Evolutionary conservation across 495 filamentous ascomycete genomes (phyloP).

Genomic region (Astrothelium macrocarpum): DNA sequence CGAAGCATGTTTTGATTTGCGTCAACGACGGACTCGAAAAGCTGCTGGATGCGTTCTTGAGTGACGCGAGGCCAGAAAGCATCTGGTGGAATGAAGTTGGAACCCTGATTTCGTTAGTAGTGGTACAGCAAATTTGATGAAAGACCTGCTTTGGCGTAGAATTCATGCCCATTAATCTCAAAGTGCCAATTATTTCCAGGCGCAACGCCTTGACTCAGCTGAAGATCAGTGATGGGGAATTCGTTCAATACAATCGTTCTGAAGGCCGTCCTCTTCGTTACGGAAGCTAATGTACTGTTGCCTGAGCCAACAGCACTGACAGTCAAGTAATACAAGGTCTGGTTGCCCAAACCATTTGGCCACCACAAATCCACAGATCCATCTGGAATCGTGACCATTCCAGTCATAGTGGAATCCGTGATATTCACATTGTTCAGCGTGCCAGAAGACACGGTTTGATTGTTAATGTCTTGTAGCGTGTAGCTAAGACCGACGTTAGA

Average conservation of each 20-base stretch:
- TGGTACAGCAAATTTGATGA: not conserved
- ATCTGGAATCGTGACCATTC: constrained; percentile 37
- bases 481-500: constrained; percentile 40
- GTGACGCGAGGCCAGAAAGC: constrained; percentile 59
- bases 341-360: constrained; percentile 49
- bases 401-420: constrained; percentile 42
- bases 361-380: constrained; percentile 52
- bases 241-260: constrained; percentile 60
- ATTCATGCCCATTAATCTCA: constrained; percentile 57
- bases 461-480: constrained; percentile 43
- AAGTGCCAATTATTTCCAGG: constrained; percentile 61
- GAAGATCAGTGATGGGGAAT: constrained; percentile 46
- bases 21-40: constrained; percentile 48
- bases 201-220: constrained; percentile 49
- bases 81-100: constrained; percentile 58
- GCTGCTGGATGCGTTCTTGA: constrained; percentile 39
- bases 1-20: constrained; percentile 64
- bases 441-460: constrained; percentile 40
- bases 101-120: constrained; percentile 23
- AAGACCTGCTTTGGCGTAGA: constrained; percentile 49
- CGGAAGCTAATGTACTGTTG: constrained; percentile 33
- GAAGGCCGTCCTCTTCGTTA: constrained; percentile 53
- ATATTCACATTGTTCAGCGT: constrained; percentile 37
- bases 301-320: constrained; percentile 37
- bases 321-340: constrained; percentile 50